Percentiles rank a stretch among this genome's conserved stretches.
Evolutionary conservation across 495 filamentous ascomycete species (phyloP).

Genomic region (Lepidopterella palustris): DNA sequence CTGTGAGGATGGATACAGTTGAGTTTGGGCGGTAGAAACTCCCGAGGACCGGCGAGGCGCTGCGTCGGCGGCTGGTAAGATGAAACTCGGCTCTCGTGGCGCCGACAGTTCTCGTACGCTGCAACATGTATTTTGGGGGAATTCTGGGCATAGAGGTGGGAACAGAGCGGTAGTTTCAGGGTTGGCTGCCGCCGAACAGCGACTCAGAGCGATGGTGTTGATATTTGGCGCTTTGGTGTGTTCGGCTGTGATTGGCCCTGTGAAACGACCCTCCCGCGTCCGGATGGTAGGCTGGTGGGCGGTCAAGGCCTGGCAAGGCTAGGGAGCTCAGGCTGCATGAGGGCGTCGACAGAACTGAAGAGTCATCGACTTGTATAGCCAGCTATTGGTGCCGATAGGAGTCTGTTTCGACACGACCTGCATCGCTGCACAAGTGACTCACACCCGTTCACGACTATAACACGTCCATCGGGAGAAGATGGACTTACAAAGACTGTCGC

Average conservation of each 20-base stretch:
- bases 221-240: constrained; percentile 1
- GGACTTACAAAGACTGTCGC: neutral
- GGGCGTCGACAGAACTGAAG: neutral
- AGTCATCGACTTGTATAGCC: neutral
- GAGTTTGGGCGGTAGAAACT: constrained; percentile 7
- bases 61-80: constrained; percentile 2
- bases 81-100: neutral
- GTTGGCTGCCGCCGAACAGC: neutral
- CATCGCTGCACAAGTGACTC: constrained; percentile 16
- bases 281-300: neutral
- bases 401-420: constrained; percentile 10
- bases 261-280: constrained; percentile 2
- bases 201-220: neutral
- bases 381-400: constrained; percentile 14
- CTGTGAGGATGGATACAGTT: constrained; percentile 11
- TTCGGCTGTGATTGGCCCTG: neutral
- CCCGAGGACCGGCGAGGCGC: constrained; percentile 1
- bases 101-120: neutral
- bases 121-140: neutral
- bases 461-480: constrained; percentile 8
- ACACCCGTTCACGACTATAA: constrained; percentile 26
- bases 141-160: neutral
- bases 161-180: constrained; percentile 4
- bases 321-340: neutral
- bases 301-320: neutral